Base-by-base conservation (phyloP, 345 rosid genomes). In the Bruguiera sexangula region DNA sequence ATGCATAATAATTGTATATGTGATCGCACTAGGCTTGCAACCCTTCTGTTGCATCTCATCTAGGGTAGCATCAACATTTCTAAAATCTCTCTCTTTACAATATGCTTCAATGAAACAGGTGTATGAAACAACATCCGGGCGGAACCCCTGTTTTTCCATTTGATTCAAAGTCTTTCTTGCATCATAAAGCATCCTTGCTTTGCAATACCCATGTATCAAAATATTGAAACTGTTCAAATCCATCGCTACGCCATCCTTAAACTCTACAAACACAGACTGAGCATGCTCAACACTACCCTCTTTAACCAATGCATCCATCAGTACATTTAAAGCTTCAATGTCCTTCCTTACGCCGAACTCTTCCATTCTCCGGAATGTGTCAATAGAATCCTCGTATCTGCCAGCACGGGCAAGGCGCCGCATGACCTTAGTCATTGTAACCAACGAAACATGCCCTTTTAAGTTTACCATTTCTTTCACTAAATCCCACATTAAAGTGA, bases 231-330 rank as follows among this genome's bases (percentile, higher is more conserved):
- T 83, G 30, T 62, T 32, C 15, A 69, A 54, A 76, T 76, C 75
- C 24, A 80, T 69, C 26, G 81, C 74, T 8, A 85, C 62, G 4
- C 48, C 54, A 66, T 78, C 79, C 79, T 85, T 80, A 30, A 81
- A 85, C 76, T 82, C 84, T 57, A 63, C 1, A 70, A 85, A 83
- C 58, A 69, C 86, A 32, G 76, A 74, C 48, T 36, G 73, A 62
- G 97, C 98, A 71, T 77, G 82, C 82, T 91, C 97, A 52, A 86
- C 87, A 39, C 89, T 79, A 7, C 81, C 81, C 73, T 76, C 92
- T 60, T 93, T 91, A 29, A 77, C 90, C 85, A 93, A 82, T 56
- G 95, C 89, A 84, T 89, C 97, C 88, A 91, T 82, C 72, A 93
- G 60, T 26, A 60, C 50, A 67, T 85, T 88, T 88, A 88, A 68